Base-by-base conservation (phyloP, 331 rosid genomes). In the Dryas integrifolia region DNA sequence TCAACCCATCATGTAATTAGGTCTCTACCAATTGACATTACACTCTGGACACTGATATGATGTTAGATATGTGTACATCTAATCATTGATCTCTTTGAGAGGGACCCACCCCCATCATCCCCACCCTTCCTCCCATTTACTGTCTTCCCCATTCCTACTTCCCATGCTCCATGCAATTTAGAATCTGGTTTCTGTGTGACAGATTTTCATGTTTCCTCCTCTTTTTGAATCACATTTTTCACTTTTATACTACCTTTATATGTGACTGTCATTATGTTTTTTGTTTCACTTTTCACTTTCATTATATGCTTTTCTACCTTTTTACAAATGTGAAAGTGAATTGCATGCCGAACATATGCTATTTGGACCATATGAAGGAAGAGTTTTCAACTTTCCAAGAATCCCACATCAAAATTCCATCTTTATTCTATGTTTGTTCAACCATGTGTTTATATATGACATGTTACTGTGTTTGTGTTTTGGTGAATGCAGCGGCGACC, bases 401-500 rank as follows among this genome's bases (percentile, higher is more conserved):
- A 67, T 49, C 18, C 45, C 41, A 14, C 72, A 41, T 5, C 45
- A 51, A 39, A 30, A 30, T 50, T 16, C 47, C 8, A 50, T 21
- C 41, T 16, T n/a, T 49, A 3, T 26, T 48, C 24, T 51, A 7
- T 5, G 15, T 13, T 38, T 16, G 8, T 21, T 40, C 24, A 7
- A 39, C 72, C 21, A 5, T 13, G 45, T 14, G 26, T 30, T 49
- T 39, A 30, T 30, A 30, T 30, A 30, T 30, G 21, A 35, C 26
- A 15, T 35, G 72, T 55, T 2, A 1, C 14, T 58, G 35, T 52
- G 30, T 43, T 26, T 24, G 4, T 44, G 55, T 8, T 60, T 70
- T 51, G 40, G 3, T 69, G 47, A 64, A 55, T 86, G 87, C 88
- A 95, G 99, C 6, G 99, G 99, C 18, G 99, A 95, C 61, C 99